Conservation (phyloP, 768 basidiomycete genomes). For the Mycena alexandri region DNA sequence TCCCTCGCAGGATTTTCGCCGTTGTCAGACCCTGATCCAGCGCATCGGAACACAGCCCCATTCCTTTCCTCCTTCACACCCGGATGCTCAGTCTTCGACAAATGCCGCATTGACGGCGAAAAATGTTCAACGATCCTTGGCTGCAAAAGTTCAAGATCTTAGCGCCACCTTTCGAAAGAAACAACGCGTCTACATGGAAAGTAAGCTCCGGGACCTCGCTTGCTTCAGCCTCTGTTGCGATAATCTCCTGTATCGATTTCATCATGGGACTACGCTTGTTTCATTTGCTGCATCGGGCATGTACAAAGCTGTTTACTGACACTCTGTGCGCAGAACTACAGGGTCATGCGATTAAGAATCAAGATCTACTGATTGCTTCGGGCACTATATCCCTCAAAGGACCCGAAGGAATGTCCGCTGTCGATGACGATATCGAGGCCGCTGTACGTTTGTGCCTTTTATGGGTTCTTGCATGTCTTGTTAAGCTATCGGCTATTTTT, state of each 20-base stretch:
- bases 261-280: slow-evolving; percentile 38
- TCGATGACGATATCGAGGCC: slow-evolving; percentile 92
- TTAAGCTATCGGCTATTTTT: slow-evolving; percentile 19
- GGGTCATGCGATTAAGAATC: slow-evolving; percentile 98
- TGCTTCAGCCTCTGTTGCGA: slow-evolving; percentile 26
- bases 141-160: slow-evolving; percentile 95
- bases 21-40: slow-evolving; percentile 76
- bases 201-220: slow-evolving; percentile 63
- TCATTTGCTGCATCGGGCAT: slow-evolving; percentile 27
- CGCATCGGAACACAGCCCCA: slow-evolving; percentile 75
- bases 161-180: slow-evolving; percentile 96
- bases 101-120: slow-evolving; percentile 79
- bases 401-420: slow-evolving; percentile 83
- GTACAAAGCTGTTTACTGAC: slow-evolving; percentile 23
- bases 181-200: slow-evolving; percentile 98
- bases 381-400: slow-evolving; percentile 87
- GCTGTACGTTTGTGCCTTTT: slow-evolving; percentile 66
- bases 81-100: slow-evolving; percentile 53
- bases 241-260: slow-evolving; percentile 36
- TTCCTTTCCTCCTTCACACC: slow-evolving; percentile 71
- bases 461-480: slow-evolving; percentile 30
- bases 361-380: slow-evolving; percentile 92
- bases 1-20: slow-evolving; percentile 71
- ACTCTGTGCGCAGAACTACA: slow-evolving; percentile 75
- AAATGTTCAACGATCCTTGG: slow-evolving; percentile 95